A percentile compares a stretch with the other conserved stretches of the same genome.
These are phyloP conservation scores for Chenopodium quinoa DNA, from an alignment of 148 eudicot genomes.

Conservation along the genomic window DNA sequence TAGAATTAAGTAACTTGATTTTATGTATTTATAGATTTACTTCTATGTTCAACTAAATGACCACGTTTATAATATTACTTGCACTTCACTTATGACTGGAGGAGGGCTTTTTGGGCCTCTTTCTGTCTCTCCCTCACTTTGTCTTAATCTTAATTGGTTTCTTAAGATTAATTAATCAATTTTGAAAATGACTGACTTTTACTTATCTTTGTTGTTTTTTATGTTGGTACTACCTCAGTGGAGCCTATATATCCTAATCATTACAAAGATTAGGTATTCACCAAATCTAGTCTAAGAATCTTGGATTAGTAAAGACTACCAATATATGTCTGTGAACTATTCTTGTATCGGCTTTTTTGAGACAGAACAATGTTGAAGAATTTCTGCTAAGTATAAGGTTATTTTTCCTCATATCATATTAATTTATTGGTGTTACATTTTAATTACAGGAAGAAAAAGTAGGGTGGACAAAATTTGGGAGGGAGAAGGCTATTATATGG, in stretches of 20 bases:
- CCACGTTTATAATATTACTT: constrained; percentile 5
- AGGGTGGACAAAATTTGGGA: constrained; percentile 1
- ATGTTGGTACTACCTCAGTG: constrained; percentile 9
- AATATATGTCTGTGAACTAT: not conserved
- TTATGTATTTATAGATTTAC: no score
- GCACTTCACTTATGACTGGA: not conserved
- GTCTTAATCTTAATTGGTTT: constrained; percentile 14
- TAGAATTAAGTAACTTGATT: not conserved
- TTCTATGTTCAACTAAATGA: no score
- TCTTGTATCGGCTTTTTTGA: not conserved
- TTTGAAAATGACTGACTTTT: not conserved
- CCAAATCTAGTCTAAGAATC: not conserved
- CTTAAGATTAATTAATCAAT: constrained; percentile 2
- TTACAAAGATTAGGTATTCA: not conserved
- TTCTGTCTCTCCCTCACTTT: not conserved
- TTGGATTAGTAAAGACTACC: not conserved
- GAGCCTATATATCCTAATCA: constrained; percentile 6
- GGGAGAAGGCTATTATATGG: constrained; percentile 36
- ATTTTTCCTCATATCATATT: constrained; percentile 1
- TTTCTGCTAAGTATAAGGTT: not conserved
- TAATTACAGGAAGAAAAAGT: constrained; percentile 15
- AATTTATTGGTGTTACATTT: not conserved
- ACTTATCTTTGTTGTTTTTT: not conserved
- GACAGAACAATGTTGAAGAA: not conserved
- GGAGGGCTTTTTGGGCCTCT: not conserved